Percentiles rank a stretch among this genome's conserved stretches.
Evolutionary conservation across 139 green algal genomes (phyloP).

Genomic region (Microglena sp.): DNA sequence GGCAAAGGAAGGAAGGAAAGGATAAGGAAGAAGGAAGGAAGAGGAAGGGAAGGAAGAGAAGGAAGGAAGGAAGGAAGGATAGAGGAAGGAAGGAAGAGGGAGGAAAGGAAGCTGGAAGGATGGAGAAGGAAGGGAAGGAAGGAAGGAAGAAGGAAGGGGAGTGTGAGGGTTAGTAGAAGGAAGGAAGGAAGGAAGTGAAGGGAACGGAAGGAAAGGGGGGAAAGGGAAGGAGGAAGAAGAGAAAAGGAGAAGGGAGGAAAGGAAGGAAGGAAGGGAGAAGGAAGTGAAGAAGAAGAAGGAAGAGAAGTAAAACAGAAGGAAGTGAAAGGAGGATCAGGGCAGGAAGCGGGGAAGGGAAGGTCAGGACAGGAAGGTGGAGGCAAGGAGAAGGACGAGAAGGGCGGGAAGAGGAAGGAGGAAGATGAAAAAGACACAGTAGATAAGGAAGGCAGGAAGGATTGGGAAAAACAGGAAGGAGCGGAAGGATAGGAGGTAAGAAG

Average conservation of each 20-base stretch:
- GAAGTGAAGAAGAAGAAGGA: slow-evolving; percentile 1
- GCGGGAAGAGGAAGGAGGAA: neutral
- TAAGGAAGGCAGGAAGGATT: neutral
- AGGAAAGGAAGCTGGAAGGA: neutral
- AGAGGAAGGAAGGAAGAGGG: neutral
- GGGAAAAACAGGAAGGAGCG: neutral
- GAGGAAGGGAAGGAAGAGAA: neutral
- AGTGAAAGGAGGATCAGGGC: neutral
- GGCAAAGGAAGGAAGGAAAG: neutral
- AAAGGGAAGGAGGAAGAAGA: neutral
- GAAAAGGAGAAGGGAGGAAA: slow-evolving; percentile 1
- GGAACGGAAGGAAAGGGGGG: slow-evolving; percentile 1
- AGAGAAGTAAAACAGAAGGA: neutral
- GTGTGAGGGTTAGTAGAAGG: neutral
- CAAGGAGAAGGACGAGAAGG: slow-evolving; percentile 1
- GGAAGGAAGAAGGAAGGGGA: neutral
- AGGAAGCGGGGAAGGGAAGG: neutral
- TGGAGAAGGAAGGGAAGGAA: neutral
- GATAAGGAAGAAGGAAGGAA: neutral
- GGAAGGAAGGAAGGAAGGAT: neutral
- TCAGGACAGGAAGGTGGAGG: neutral
- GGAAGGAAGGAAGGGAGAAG: neutral
- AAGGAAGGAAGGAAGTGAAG: slow-evolving; percentile 1
- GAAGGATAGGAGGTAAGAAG: neutral
- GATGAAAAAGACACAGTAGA: slow-evolving; percentile 3